Base-by-base conservation (phyloP, 2,329 filamentous ascomycete genomes). In the Thelonectria rubi region DNA sequence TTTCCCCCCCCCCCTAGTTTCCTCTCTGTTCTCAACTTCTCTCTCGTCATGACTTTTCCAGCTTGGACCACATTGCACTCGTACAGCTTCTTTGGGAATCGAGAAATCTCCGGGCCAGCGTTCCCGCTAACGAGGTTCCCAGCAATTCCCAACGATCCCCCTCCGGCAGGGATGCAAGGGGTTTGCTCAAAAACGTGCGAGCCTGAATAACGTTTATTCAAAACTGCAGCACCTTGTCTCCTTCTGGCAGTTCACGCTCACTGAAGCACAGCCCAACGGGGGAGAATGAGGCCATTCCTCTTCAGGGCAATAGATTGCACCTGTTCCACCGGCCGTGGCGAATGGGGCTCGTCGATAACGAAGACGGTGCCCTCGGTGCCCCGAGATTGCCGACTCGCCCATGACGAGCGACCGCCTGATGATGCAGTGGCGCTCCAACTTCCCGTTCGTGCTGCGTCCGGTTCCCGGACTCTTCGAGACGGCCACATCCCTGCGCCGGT, bases 201-300 rank as follows among this genome's bases (percentile, higher is more conserved):
- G 42, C 42, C 26, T 48, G 21, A 32, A 20, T 48, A 30, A 17
- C 17, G 43, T 17, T 14, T 21, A 12, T n/a, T 26, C 5, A 20
- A 10, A 21, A 11, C 9, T 21, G 21, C 12, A 30, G 6, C 5
- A n/a, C 2, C 46, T 26, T 50, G 30, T 8, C 63, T 55, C 37
- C 18, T 61, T 70, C 43, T 30, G 62, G 68, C 60, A 68, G 60
- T 58, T 65, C 24, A 48, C 60, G 66, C 65, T 70, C 68, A 70
- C 24, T 21, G 46, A 34, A 11, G 17, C 21, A 34, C 26, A 17
- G 34, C 45, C n/a, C 40, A 30, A 57, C 46, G 53, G 37, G 12
- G 20, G 6, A 17, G n/a, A 15, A 37, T 3, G 7, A 3, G 1
- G 2, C 69, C 67, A 71, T 59, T 43, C 69, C 40, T 11, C 9